A percentile compares a stretch with the other conserved stretches of the same genome.
Evolutionary conservation across 306 rosid species (phyloP).

Genomic region (Vachellia collinsii): DNA sequence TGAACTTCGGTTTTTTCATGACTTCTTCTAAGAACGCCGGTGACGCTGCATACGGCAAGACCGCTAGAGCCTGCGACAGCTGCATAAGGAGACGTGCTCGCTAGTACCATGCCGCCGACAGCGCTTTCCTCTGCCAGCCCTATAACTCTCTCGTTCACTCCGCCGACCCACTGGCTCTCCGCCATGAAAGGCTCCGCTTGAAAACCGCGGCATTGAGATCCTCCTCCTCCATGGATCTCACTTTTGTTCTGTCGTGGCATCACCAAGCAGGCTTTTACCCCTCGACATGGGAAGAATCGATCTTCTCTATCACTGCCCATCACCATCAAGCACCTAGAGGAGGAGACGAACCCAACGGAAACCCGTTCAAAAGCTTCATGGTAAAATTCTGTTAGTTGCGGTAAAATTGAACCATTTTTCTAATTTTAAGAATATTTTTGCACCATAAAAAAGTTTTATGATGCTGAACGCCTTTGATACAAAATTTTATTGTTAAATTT

Average conservation of each 20-base stretch:
- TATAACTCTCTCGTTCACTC: slow-evolving; percentile 91
- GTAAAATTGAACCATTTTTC: too few species aligned
- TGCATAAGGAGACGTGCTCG: slow-evolving; percentile 88
- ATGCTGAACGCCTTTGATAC: too few species aligned
- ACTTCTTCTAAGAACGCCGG: slow-evolving; percentile 50
- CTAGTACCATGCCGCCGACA: slow-evolving; percentile 95
- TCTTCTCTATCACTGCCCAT: background rate
- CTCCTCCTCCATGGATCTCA: background rate
- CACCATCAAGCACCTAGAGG: slow-evolving; percentile 20
- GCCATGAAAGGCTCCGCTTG: slow-evolving; percentile 75
- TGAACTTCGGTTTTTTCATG: slow-evolving; percentile 18
- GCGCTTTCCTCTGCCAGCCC: slow-evolving; percentile 83
- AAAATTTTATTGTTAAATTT: too few species aligned
- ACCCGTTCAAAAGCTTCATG: too few species aligned
- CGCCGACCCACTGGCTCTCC: slow-evolving; percentile 69
- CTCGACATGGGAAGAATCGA: slow-evolving; percentile 55
- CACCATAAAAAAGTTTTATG: too few species aligned
- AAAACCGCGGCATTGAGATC: slow-evolving; percentile 55
- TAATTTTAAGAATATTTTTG: too few species aligned
- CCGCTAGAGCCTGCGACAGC: slow-evolving; percentile 88
- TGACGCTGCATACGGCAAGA: slow-evolving; percentile 69
- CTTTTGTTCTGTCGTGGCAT: slow-evolving; percentile 58
- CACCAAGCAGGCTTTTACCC: slow-evolving; percentile 74
- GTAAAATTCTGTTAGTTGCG: too few species aligned
- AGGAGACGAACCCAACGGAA: background rate